phyloP scores from a whole-genome alignment of 495 filamentous ascomycete genomes.

The Aspergillus funiculosus region DNA sequence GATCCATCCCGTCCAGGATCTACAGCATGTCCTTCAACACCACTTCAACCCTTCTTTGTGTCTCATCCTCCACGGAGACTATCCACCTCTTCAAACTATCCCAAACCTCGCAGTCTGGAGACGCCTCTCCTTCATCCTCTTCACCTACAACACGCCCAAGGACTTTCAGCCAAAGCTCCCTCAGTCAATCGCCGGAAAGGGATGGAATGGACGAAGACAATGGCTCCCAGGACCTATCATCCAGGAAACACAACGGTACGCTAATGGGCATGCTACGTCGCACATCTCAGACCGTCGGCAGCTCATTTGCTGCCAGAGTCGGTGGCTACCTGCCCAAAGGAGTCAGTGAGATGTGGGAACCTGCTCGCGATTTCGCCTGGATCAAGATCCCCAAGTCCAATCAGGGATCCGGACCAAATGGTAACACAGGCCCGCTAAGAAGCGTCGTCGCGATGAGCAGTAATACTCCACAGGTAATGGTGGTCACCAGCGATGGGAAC shows the following conservation, averaged over 20 bases:
- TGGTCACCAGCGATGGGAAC: conserved; percentile 89
- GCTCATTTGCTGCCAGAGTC: conserved; percentile 77
- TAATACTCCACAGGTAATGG: conserved; percentile 91
- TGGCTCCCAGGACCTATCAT: conserved; percentile 29
- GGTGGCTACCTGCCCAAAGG: conserved; percentile 87
- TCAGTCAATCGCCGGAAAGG: conserved; percentile 34
- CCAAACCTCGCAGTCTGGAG: conserved; percentile 29
- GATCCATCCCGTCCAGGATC: conserved; percentile 88
- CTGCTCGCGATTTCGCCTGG: conserved; percentile 89
- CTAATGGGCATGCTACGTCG: conserved; percentile 88
- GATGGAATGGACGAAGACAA: conserved; percentile 29
- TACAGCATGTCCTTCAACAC: conserved; percentile 99
- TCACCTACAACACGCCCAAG: conserved; percentile 34
- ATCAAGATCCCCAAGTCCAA: conserved; percentile 76
- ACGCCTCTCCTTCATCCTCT: conserved; percentile 28
- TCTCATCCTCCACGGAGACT: conserved; percentile 92
- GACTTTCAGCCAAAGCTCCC: conserved; percentile 35
- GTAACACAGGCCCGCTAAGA: conserved; percentile 47
- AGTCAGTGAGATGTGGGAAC: conserved; percentile 97
- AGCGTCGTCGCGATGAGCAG: conserved; percentile 96
- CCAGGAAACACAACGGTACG: conserved; percentile 54
- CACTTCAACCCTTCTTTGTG: conserved; percentile 84
- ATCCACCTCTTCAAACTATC: conserved; percentile 91
- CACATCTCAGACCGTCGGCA: conserved; percentile 94
- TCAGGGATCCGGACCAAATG: conserved; percentile 33